Evolutionary conservation across 176 grass and related monocot genomes (phyloP).

Genomic region (Bromus sterilis): DNA sequence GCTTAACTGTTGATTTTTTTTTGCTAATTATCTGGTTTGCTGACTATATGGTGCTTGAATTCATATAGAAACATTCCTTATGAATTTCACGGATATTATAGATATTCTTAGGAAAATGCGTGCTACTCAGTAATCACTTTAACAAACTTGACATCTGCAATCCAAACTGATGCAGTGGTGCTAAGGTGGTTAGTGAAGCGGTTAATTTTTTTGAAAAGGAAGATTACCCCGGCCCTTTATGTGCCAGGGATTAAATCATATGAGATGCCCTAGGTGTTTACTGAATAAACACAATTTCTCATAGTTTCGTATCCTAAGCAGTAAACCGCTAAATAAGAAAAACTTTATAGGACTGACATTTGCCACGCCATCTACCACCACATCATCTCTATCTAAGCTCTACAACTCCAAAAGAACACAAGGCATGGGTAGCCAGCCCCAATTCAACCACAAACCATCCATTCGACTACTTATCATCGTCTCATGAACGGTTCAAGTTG

Average conservation of each 20-base stretch:
- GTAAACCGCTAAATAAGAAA: neutral
- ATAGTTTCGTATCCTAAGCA: neutral
- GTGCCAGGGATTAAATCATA: too few species aligned
- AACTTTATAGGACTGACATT: conserved; percentile 12
- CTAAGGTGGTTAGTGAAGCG: too few species aligned
- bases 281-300: too few species aligned
- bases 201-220: too few species aligned
- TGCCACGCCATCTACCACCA: neutral
- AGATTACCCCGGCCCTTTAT: too few species aligned
- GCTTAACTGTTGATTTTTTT: neutral
- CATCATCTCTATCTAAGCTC: neutral
- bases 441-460: neutral
- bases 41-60: neutral
- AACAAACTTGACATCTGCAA: neutral
- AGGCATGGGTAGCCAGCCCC: neutral
- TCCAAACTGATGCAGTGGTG: too few species aligned
- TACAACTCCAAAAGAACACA: neutral
- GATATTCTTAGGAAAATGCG: neutral
- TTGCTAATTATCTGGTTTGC: neutral
- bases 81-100: neutral
- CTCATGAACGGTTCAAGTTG: neutral
- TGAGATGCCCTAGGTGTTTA: too few species aligned
- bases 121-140: neutral
- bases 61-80: neutral
- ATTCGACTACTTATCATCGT: neutral